phyloP scores from a whole-genome alignment of 441 rosid genomes.

The Pelargonium fulgidum region DNA sequence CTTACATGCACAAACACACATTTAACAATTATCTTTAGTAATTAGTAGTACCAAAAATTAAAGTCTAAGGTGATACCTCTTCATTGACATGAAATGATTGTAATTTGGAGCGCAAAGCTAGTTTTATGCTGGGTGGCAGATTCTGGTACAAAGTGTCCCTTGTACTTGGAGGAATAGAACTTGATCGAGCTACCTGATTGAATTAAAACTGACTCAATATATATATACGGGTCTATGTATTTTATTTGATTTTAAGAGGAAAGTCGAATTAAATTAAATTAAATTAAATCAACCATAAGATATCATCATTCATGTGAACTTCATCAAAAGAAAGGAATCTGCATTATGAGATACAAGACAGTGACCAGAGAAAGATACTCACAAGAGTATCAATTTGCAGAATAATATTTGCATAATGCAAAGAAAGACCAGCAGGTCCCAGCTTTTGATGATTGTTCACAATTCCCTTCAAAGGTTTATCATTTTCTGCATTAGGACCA shows the following conservation, averaged over 20 bases:
- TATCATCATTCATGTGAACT: background rate
- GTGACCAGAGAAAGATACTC: constrained; percentile 33
- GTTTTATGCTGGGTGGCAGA: constrained; percentile 81
- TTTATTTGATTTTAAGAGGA: no score
- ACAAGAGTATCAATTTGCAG: constrained; percentile 93
- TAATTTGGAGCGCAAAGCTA: constrained; percentile 66
- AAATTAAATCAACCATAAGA: background rate
- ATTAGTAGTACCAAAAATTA: background rate
- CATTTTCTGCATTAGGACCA: constrained; percentile 43
- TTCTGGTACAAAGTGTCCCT: constrained; percentile 96
- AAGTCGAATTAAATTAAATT: no score
- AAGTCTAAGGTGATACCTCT: constrained; percentile 47
- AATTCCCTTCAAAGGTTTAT: constrained; percentile 43
- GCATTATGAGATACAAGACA: constrained; percentile 15
- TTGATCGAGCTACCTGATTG: constrained; percentile 85
- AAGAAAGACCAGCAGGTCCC: constrained; percentile 93
- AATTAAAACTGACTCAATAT: constrained; percentile 18
- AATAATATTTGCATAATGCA: constrained; percentile 94
- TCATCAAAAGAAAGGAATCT: background rate
- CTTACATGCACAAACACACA: constrained; percentile 1
- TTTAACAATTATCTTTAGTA: background rate
- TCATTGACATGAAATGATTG: constrained; percentile 61
- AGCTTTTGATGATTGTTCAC: constrained; percentile 44
- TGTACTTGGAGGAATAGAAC: constrained; percentile 81
- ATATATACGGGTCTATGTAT: background rate